Conservation (phyloP, 2,329 filamentous ascomycete species). For the Fusarium sterilihyphosum region DNA sequence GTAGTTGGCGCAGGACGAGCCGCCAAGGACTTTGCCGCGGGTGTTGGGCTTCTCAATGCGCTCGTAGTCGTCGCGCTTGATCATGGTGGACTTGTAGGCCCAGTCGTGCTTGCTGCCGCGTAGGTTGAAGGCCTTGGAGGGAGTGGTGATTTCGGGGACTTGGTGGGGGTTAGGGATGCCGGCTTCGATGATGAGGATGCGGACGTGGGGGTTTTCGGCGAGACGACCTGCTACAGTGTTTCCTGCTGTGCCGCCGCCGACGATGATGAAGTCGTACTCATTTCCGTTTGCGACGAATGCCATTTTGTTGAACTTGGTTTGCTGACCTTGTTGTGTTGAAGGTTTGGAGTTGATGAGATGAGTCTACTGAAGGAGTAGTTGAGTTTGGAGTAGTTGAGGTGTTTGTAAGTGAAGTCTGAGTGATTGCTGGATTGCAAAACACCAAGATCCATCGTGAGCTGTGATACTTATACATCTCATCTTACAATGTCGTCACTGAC, state of each 20-base stretch:
- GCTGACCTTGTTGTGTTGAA: neutral
- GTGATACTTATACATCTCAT: neutral
- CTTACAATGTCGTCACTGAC: neutral
- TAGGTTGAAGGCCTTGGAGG: slow-evolving; percentile 62
- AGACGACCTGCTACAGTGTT: slow-evolving; percentile 51
- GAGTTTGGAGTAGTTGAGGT: neutral
- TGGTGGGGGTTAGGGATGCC: slow-evolving; percentile 59
- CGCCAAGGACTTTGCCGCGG: slow-evolving; percentile 67
- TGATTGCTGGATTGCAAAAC: neutral
- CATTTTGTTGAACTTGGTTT: neutral
- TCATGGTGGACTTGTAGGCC: slow-evolving; percentile 70
- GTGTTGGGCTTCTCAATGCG: slow-evolving; percentile 72
- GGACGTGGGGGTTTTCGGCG: slow-evolving; percentile 51
- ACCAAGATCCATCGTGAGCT: neutral
- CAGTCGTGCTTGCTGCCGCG: slow-evolving; percentile 67
- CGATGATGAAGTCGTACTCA: slow-evolving; percentile 1
- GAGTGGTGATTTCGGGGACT: slow-evolving; percentile 63
- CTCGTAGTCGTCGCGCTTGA: slow-evolving; percentile 67
- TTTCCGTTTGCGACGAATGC: slow-evolving; percentile 4
- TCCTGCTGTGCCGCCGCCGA: slow-evolving; percentile 47
- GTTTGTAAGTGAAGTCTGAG: neutral
- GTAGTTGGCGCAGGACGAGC: slow-evolving; percentile 69
- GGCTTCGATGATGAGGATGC: slow-evolving; percentile 59
- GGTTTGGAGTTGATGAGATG: neutral
- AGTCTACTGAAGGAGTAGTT: neutral